Base-by-base conservation (phyloP, 2,329 filamentous ascomycete species). In the Curvularia eragrostidis region DNA sequence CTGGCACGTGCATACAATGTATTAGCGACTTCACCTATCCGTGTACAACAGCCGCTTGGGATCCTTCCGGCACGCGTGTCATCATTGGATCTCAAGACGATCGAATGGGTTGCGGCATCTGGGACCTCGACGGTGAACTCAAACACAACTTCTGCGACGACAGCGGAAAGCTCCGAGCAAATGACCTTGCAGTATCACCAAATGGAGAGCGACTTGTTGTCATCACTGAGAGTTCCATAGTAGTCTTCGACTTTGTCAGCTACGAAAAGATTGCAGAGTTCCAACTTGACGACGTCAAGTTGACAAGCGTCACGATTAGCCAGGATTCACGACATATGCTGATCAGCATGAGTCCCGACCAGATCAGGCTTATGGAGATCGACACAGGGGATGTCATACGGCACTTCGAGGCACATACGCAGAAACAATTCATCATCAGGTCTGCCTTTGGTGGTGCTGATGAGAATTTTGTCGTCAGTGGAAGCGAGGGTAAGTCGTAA, bases 1-100 rank as follows among this genome's bases (percentile, higher is more conserved):
- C 64, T 23, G 75, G 75, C 38, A 80, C 87, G 43, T 80, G 91
- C 39, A 83, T 86, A 21, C 57, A 66, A 54, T 85, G 82, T 8
- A 83, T 94, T 15, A 83, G 87, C 50, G 84, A 87, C 47, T 93
- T 95, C 68, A 84, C 85, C n/a, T 89, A 97, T 68, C 91, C 93
- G 0, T 91, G 96, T 36, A 96, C 91, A 44, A 89, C 90, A 55
- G 96, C 93, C 58, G 90, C 91, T n/a, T 99, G 95, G 94, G 85
- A 90, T 5, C 85, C 88, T 0, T 90, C 96, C 70, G 89, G 89
- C 41, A 80, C 87, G 61, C 87, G 86, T 0, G 93, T 98, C 67
- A 85, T 97, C 41, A 88, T 93, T 1, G 91, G 77, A 61, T 78
- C 77, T 6, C 76, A 78, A 61, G 77, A 79, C 50, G 73, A 70